Base-by-base conservation (phyloP, 306 rosid species). In the Quercus robur region DNA sequence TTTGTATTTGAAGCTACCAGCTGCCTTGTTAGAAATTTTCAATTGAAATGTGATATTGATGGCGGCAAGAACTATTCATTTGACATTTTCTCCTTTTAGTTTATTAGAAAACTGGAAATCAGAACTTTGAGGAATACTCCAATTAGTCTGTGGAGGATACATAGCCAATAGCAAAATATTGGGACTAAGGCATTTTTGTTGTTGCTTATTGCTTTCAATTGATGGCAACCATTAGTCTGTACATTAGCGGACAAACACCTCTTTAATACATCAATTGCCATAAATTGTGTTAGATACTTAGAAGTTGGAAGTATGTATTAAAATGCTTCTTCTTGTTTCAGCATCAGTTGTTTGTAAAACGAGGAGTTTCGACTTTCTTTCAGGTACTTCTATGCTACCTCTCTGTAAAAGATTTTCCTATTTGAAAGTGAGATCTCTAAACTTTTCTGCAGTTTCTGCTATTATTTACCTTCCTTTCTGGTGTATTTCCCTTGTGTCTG, bases 281-380 rank as follows among this genome's bases (percentile, higher is more conserved):
- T n/a, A 68, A 19, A 3, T 5, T 35, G 23, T 59, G 33, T 5
- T n/a, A 23, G 33, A 56, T 44, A 73, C 19, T n/a, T 26, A 5
- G 18, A 64, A 44, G 28, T 35, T 38, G 63, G 63, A 56, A 62
- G 59, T 78, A 62, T 49, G 71, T 81, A 25, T 52, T 81, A 56
- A 75, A 23, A 33, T 20, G 26, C 67, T 44, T 56, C 51, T 81
- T 79, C 62, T 80, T 56, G 59, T 93, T 91, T 83, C 97, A 93
- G 99, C 99, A 56, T 64, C 91, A 71, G 97, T 82, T 74, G 96
- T 93, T 30, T 74, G 74, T 80, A 93, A 86, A 84, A 83, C 77
- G 82, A 88, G 84, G 76, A 85, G 92, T 90, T 95, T 85, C 6
- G 97, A 95, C 82, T 95, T 95, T 85, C 98, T 95, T 82, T 89